Evolutionary conservation across 768 basidiomycete species (phyloP).

Genomic region (Piloderma croceum): DNA sequence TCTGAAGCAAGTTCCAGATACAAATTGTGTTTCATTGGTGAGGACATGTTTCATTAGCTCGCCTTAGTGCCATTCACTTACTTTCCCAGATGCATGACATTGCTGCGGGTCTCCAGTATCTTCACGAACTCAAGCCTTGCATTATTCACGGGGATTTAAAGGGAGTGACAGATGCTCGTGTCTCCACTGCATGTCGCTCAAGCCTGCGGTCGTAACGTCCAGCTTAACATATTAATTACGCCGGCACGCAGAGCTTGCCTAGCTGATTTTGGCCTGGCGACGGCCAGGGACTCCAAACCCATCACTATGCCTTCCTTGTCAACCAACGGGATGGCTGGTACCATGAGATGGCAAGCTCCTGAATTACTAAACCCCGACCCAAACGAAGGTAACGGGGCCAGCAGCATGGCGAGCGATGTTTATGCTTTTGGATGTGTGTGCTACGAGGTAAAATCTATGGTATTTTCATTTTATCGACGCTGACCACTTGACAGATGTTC

Average conservation of each 20-base stretch:
- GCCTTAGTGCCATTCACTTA: slow-evolving; percentile 8
- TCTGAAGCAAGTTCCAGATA: slow-evolving; percentile 9
- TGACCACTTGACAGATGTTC: slow-evolving; percentile 19
- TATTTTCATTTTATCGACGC: background rate
- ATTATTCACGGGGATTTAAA: slow-evolving; percentile 16
- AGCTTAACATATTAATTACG: too few relatives aligned
- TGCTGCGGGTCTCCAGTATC: slow-evolving; percentile 13
- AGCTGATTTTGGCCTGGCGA: too few relatives aligned
- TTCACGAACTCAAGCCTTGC: slow-evolving; percentile 12
- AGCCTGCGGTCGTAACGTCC: too few relatives aligned
- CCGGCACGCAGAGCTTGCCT: too few relatives aligned
- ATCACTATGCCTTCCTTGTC: slow-evolving; percentile 11
- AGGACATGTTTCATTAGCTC: slow-evolving; percentile 10
- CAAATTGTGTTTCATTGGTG: slow-evolving; percentile 27
- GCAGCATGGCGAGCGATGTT: slow-evolving; percentile 24
- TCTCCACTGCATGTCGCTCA: too few relatives aligned
- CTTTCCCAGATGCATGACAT: background rate
- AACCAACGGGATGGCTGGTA: slow-evolving; percentile 6
- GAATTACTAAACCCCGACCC: slow-evolving; percentile 18
- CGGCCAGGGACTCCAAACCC: slow-evolving; percentile 11
- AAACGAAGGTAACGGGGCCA: slow-evolving; percentile 6
- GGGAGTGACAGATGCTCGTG: too few relatives aligned
- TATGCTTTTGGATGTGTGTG: slow-evolving; percentile 30
- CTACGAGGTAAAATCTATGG: slow-evolving; percentile 28
- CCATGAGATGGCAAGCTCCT: slow-evolving; percentile 16